Evolutionary conservation across 306 rosid genomes (phyloP).

Genomic region (Castanea mollissima): DNA sequence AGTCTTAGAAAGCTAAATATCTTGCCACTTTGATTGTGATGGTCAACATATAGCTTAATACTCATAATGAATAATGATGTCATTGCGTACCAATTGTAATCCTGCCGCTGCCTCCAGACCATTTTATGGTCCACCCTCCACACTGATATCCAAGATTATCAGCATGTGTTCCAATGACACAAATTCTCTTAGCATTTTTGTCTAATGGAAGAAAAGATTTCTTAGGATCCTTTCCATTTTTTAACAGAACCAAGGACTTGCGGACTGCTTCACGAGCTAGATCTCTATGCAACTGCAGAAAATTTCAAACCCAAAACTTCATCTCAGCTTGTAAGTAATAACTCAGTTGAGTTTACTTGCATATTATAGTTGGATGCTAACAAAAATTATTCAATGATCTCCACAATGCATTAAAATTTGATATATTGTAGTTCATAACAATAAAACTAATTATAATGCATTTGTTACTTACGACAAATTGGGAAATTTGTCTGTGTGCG

Average conservation of each 20-base stretch:
- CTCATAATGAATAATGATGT: not conserved
- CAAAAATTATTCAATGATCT: not conserved
- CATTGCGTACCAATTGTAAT: slow-evolving; percentile 62
- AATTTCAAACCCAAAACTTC: not conserved
- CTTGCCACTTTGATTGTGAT: not conserved
- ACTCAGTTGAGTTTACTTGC: not conserved
- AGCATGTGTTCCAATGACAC: slow-evolving; percentile 76
- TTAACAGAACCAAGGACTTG: slow-evolving; percentile 57
- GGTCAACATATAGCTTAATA: not conserved
- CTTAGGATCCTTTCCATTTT: slow-evolving; percentile 50
- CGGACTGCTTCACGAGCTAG: slow-evolving; percentile 56
- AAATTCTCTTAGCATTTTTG: slow-evolving; percentile 64
- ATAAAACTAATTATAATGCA: not conserved
- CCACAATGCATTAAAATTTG: not conserved
- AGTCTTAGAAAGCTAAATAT: not conserved
- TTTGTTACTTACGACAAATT: not conserved
- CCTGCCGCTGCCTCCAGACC: slow-evolving; percentile 66
- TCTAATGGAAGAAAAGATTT: slow-evolving; percentile 77
- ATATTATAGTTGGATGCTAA: not conserved
- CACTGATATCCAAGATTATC: slow-evolving; percentile 88
- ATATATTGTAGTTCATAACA: not conserved
- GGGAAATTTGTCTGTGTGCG: too few relatives aligned
- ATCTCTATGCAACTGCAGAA: slow-evolving; percentile 47
- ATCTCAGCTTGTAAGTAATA: not conserved
- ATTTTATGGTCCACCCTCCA: slow-evolving; percentile 85